Evolutionary conservation across 192 early-diverging fungal genomes (phyloP), one percentile per base, ranked within the genome.

Genomic region (Coemansia sp.): DNA sequence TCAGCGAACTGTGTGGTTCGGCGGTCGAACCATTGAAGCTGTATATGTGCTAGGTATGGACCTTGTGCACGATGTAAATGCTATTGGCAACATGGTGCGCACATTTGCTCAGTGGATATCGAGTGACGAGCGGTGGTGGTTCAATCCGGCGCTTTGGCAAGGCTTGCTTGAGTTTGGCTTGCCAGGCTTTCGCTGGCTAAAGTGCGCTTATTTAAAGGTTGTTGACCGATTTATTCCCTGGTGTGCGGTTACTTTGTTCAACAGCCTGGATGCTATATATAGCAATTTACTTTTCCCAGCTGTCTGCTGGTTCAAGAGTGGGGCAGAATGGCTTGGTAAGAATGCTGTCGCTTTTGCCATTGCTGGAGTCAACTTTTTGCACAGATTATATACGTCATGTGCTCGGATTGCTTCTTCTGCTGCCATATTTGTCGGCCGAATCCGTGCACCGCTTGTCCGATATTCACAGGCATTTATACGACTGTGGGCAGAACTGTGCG

Each of bases 41-140:
- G 41, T 42, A 11, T 12, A 27, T 6, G 59, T 74, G 0, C 48
- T 74, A 13, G 60, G 56, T 0, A 41, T 19, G 24, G 72, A 74
- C 45, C 9, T 74, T 13, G 21, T 47, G 21, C 55, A 30, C 49
- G 69, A 71, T 23, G 0, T 71, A 6, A 38, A 46, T 14, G 22
- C 59, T 18, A 14, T 61, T 12, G 53, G 30, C 18, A 13, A 7
- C 18, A 62, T 64, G 64, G 10, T 43, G 3, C 53, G 9, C 1
- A 9, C 24, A 34, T 51, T 27, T 14, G 47, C 27, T 1, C 40
- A 21, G 14, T 73, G 64, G 64, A 12, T 59, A 27, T 37, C 17
- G 14, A 47, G 46, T 51, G 27, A 24, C 21, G 49, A 46, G 55
- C 64, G 70, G 33, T 67, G 64, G 70, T 73, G 70, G 64, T 53